Evolutionary conservation across 495 filamentous ascomycete species (phyloP).

Genomic region (Acidomyces sp.): DNA sequence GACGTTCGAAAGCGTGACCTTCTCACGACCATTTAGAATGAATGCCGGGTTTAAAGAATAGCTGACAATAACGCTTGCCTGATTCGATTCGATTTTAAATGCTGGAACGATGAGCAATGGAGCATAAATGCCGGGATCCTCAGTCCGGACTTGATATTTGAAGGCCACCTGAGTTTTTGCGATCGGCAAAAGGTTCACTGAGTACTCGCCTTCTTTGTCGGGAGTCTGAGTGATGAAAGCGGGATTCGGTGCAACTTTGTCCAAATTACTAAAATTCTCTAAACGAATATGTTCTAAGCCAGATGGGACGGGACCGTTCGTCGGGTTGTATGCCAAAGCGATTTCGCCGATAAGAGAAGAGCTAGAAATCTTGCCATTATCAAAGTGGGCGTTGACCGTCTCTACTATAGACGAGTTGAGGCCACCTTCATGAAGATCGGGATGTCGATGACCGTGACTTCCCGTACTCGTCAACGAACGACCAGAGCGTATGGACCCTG

Average conservation of each 20-base stretch:
- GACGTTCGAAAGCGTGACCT: conserved; percentile 63
- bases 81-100: conserved; percentile 73
- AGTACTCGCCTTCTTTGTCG: conserved; percentile 70
- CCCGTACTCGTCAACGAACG: conserved; percentile 57
- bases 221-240: conserved; percentile 63
- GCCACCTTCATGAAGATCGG: conserved; percentile 67
- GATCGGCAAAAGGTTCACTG: conserved; percentile 55
- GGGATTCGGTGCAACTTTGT: conserved; percentile 90
- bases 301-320: conserved; percentile 36
- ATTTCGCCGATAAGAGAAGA: conserved; percentile 79
- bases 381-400: conserved; percentile 73
- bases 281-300: conserved; percentile 61
- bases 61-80: conserved; percentile 68
- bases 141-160: conserved; percentile 85
- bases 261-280: conserved; percentile 80
- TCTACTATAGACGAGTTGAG: conserved; percentile 87
- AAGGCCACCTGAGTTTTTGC: conserved; percentile 70
- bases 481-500: conserved; percentile 79
- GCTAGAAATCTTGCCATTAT: conserved; percentile 54
- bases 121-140: conserved; percentile 49
- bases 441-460: conserved; percentile 50
- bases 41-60: conserved; percentile 77
- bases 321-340: conserved; percentile 67
- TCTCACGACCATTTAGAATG: conserved; percentile 23
- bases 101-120: conserved; percentile 66